A percentile compares a stretch with the other conserved stretches of the same genome.
Evolutionary conservation across 1,284 basidiomycete genomes (phyloP).

Genomic region (Earliella scabrosa): DNA sequence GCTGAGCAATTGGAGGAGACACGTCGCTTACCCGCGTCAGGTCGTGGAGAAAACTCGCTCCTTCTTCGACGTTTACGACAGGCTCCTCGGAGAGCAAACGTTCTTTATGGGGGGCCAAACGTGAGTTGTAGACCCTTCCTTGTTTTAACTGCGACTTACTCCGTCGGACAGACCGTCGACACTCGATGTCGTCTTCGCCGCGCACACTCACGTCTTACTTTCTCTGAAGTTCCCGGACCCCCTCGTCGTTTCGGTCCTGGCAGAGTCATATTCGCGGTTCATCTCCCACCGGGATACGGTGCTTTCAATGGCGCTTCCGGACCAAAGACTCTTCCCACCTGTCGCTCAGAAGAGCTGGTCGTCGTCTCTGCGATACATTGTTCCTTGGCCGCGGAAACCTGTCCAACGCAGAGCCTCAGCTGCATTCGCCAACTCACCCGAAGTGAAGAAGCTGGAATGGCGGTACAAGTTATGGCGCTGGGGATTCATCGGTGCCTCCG

Average conservation of each 20-base stretch:
- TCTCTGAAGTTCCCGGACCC: slow-evolving; percentile 65
- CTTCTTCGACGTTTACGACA: slow-evolving; percentile 59
- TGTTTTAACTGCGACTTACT: background rate
- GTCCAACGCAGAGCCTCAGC: slow-evolving; percentile 3
- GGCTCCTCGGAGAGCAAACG: slow-evolving; percentile 52
- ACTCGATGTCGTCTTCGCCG: slow-evolving; percentile 67
- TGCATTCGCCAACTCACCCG: slow-evolving; percentile 14
- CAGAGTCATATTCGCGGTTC: slow-evolving; percentile 58
- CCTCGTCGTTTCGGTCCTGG: slow-evolving; percentile 55
- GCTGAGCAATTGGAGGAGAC: too few relatives aligned
- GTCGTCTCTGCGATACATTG: slow-evolving; percentile 28
- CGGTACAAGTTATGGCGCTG: slow-evolving; percentile 39
- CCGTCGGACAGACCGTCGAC: slow-evolving; percentile 56
- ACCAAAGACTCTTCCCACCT: slow-evolving; percentile 22
- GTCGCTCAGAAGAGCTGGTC: slow-evolving; percentile 19
- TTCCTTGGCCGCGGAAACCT: slow-evolving; percentile 24
- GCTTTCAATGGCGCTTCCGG: slow-evolving; percentile 38
- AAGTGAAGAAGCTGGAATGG: slow-evolving; percentile 39
- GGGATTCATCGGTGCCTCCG: slow-evolving; percentile 38
- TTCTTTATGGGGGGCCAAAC: slow-evolving; percentile 50
- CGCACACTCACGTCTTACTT: slow-evolving; percentile 65
- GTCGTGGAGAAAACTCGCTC: slow-evolving; percentile 61
- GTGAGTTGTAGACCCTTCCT: background rate
- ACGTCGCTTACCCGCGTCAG: too few relatives aligned
- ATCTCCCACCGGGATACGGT: slow-evolving; percentile 59